A percentile compares a stretch with the other conserved stretches of the same genome.
Conservation (phyloP, 2,329 filamentous ascomycete species). For the Daldinia eschscholtzii region DNA sequence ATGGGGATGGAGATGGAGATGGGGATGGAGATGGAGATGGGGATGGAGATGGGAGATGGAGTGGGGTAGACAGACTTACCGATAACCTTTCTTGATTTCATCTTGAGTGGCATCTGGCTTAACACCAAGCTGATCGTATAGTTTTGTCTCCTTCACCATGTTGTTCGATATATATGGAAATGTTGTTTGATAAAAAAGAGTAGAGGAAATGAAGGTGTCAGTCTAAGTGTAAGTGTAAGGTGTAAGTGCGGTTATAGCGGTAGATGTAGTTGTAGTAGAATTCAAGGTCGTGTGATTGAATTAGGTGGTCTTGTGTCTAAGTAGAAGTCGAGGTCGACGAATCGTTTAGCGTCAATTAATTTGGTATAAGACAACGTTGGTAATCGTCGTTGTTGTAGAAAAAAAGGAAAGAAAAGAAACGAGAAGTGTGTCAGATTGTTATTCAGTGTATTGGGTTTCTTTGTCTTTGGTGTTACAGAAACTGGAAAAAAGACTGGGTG, state of each 20-base stretch:
- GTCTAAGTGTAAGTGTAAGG: not conserved
- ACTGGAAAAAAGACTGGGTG: constrained; percentile 18
- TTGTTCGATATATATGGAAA: constrained; percentile 59
- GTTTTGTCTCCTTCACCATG: constrained; percentile 93
- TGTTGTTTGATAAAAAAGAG: constrained; percentile 9
- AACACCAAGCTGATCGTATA: constrained; percentile 88
- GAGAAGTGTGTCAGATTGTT: constrained; percentile 1
- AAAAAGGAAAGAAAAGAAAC: constrained; percentile 11
- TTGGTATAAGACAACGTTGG: constrained; percentile 8
- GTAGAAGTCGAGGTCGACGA: constrained; percentile 16
- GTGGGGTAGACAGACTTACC: constrained; percentile 64
- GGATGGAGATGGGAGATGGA: constrained; percentile 5
- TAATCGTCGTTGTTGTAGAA: constrained; percentile 1
- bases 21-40: constrained; percentile 8
- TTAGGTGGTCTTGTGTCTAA: constrained; percentile 3
- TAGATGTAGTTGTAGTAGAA: constrained; percentile 8
- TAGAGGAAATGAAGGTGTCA: constrained; percentile 1
- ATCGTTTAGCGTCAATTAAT: constrained; percentile 18
- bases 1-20: constrained; percentile 9
- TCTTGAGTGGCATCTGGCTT: constrained; percentile 86
- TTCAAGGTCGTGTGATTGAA: constrained; percentile 19
- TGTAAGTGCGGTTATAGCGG: not conserved
- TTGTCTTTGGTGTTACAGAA: constrained; percentile 10
- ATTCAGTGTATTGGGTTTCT: not conserved
- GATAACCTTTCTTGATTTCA: constrained; percentile 97